A percentile compares a stretch with the other conserved stretches of the same genome.
These are phyloP conservation scores for Akebia trifoliata DNA, from an alignment of 164 flowering plant species.

Conservation along the genomic window DNA sequence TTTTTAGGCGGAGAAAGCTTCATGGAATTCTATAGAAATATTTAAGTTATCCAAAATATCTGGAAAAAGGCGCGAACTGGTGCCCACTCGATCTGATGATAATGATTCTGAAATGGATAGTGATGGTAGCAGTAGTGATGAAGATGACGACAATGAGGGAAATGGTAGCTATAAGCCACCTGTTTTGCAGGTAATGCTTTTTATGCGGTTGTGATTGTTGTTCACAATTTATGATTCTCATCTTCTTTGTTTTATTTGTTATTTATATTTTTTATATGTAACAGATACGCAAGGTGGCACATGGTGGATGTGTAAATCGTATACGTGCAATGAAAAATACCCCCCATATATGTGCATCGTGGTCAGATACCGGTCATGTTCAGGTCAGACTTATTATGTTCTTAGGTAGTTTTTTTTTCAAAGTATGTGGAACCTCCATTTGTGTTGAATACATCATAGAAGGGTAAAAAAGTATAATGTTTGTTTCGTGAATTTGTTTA, in stretches of 20 bases:
- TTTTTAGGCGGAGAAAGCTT: constrained; percentile 71
- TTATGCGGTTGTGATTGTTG: background rate
- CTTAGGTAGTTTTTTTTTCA: background rate
- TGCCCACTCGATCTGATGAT: constrained; percentile 39
- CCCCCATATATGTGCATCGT: constrained; percentile 92
- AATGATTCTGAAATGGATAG: constrained; percentile 55
- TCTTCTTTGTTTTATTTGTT: background rate
- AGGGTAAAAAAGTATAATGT: no score
- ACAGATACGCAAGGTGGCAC: constrained; percentile 77
- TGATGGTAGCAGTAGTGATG: constrained; percentile 59
- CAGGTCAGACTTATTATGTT: constrained; percentile 50
- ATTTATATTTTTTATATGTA: background rate
- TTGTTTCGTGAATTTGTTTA: no score
- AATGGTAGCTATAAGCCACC: constrained; percentile 46
- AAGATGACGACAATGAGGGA: constrained; percentile 50
- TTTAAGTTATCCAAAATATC: constrained; percentile 70
- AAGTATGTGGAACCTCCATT: background rate
- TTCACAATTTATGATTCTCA: background rate
- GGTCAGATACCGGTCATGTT: constrained; percentile 89
- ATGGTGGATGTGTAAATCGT: constrained; percentile 85
- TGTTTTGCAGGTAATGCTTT: constrained; percentile 51
- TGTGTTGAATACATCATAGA: background rate
- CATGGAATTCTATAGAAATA: constrained; percentile 68
- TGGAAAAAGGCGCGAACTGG: constrained; percentile 70
- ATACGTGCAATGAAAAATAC: constrained; percentile 84